phyloP scores from a whole-genome alignment of 2,329 filamentous ascomycete species.

The Xylaria hypoxylon region DNA sequence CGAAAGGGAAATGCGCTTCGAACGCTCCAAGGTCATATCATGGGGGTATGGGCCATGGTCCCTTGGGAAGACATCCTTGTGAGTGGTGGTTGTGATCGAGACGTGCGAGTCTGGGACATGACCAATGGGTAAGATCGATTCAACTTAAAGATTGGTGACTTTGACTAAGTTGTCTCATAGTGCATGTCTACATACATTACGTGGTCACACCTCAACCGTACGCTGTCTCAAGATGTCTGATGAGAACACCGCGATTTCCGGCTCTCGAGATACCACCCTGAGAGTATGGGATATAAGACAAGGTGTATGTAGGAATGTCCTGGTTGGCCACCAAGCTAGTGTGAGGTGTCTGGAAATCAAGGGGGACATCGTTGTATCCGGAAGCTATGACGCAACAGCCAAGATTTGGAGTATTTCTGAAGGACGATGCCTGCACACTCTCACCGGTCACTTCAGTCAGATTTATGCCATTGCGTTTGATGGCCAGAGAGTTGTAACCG shows the following conservation, averaged over 20 bases:
- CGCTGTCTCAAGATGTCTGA: conserved; percentile 98
- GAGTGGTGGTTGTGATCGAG: conserved; percentile 94
- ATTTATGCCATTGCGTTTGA: conserved; percentile 99
- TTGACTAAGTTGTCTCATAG: conserved; percentile 59
- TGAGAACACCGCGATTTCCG: conserved; percentile 91
- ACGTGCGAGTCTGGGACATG: conserved; percentile 97
- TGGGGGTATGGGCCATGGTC: conserved; percentile 99
- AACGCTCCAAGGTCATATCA: conserved; percentile 93
- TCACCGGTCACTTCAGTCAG: conserved; percentile 96
- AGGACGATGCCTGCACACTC: conserved; percentile 88
- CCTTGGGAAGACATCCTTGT: conserved; percentile 96
- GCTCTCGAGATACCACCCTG: conserved; percentile 92
- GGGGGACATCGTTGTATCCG: conserved; percentile 96
- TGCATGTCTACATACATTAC: conserved; percentile 81
- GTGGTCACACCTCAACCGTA: conserved; percentile 96
- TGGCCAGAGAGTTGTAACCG: conserved; percentile 90
- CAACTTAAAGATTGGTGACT: conserved; percentile 6
- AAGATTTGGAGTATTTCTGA: conserved; percentile 98
- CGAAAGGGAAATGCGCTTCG: conserved; percentile 88
- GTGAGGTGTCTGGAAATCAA: conserved; percentile 96
- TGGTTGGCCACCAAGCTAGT: conserved; percentile 95
- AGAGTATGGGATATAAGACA: conserved; percentile 94
- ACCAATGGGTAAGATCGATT: conserved; percentile 80
- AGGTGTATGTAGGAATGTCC: conserved; percentile 88
- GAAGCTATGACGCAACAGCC: conserved; percentile 96